Evolutionary conservation across 2,329 filamentous ascomycete species (phyloP).

Genomic region (Ascochyta lentis): DNA sequence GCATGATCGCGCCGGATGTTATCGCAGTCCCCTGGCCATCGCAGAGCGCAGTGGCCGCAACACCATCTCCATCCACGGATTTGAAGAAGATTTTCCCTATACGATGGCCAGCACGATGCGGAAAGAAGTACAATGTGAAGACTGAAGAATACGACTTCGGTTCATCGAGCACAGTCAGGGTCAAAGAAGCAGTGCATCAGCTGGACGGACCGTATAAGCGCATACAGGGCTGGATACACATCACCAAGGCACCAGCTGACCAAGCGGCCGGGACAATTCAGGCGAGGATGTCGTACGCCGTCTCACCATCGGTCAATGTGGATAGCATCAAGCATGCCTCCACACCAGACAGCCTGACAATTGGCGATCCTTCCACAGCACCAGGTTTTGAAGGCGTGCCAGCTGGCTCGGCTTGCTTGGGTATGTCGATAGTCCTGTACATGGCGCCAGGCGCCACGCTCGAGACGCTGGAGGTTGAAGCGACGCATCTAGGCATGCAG

Average conservation of each 20-base stretch:
- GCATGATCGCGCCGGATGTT: conserved; percentile 13
- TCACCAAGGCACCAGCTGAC: conserved; percentile 42
- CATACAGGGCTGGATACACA: conserved; percentile 49
- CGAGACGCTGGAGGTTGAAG: conserved; percentile 44
- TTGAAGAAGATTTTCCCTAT: conserved; percentile 40
- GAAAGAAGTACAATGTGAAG: conserved; percentile 43
- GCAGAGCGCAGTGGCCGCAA: conserved; percentile 18
- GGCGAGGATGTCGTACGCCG: conserved; percentile 47
- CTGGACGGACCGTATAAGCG: conserved; percentile 42
- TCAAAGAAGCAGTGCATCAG: conserved; percentile 42
- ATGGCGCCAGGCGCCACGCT: conserved; percentile 43
- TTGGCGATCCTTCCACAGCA: conserved; percentile 36
- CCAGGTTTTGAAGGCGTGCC: conserved; percentile 35
- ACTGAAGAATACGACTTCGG: conserved; percentile 41
- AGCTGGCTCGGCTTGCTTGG: conserved; percentile 43
- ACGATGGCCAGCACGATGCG: conserved; percentile 45
- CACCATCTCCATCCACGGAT: conserved; percentile 3
- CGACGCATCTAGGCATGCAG: conserved; percentile 49
- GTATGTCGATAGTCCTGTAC: conserved; percentile 48
- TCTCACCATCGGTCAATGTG: conserved; percentile 42
- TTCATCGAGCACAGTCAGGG: conserved; percentile 28
- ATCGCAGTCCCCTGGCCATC: conserved; percentile 22
- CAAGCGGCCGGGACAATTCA: conserved; percentile 48
- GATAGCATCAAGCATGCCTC: conserved; percentile 39
- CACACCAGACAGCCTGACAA: conserved; percentile 28